Conservation (phyloP, 805 yeast genomes). For the Vanderwaltozyma verrucispora region DNA sequence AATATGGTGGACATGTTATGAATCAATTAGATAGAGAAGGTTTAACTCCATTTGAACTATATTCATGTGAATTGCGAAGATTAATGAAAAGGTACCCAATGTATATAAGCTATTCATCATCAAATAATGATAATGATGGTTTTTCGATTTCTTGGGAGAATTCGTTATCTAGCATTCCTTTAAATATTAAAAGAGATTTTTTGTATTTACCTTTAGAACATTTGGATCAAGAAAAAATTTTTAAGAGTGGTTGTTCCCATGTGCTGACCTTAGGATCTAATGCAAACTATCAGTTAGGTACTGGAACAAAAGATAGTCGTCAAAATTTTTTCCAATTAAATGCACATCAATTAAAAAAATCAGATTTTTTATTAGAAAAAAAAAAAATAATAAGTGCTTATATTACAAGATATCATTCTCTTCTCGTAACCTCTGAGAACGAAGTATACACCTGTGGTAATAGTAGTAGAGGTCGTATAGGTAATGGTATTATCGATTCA, state of each 20-base stretch:
- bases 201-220: slow-evolving; percentile 3
- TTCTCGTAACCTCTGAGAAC: slow-evolving; percentile 44
- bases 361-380: slow-evolving; percentile 7
- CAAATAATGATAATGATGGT: background rate
- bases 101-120: slow-evolving; percentile 1
- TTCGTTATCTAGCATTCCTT: background rate
- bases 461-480: slow-evolving; percentile 63
- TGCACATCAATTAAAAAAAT: slow-evolving; percentile 22
- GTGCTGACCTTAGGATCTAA: slow-evolving; percentile 55
- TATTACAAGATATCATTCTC: slow-evolving; percentile 58
- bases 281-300: slow-evolving; percentile 50
- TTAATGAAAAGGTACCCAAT: slow-evolving; percentile 7
- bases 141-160: slow-evolving; percentile 5
- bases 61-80: slow-evolving; percentile 17
- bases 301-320: slow-evolving; percentile 52
- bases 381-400: slow-evolving; percentile 40
- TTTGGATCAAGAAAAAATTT: background rate
- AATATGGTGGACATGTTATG: slow-evolving; percentile 23
- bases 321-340: slow-evolving; percentile 33
- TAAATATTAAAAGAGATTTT: slow-evolving; percentile 2
- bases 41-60: slow-evolving; percentile 60
- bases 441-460: slow-evolving; percentile 54
- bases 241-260: slow-evolving; percentile 43
- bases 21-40: slow-evolving; percentile 58
- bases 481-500: slow-evolving; percentile 36